phyloP scores from a whole-genome alignment of 768 basidiomycete species.

The Asterophora parasitica region DNA sequence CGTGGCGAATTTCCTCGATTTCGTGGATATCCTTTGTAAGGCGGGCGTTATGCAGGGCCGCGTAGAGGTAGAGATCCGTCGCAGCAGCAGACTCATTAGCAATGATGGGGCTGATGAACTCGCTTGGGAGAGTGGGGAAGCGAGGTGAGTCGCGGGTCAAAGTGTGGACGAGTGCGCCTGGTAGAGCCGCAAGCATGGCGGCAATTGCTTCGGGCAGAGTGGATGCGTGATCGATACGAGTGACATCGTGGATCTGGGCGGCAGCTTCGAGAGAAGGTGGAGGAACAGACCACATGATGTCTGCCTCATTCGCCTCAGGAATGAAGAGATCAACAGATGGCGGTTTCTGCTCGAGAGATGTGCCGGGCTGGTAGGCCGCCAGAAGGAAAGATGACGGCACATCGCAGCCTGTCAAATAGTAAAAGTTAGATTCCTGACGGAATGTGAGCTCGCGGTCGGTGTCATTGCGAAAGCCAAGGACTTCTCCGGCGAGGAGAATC shows the following conservation, averaged over 20 bases:
- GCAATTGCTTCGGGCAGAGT: conserved; percentile 43
- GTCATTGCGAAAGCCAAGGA: conserved; percentile 65
- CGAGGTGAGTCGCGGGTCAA: conserved; percentile 49
- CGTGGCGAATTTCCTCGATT: conserved; percentile 68
- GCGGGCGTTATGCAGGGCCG: conserved; percentile 77
- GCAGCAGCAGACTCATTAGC: conserved; percentile 29
- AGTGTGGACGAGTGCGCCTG: conserved; percentile 59
- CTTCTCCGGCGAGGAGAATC: conserved; percentile 61
- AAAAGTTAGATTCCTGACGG: conserved; percentile 77
- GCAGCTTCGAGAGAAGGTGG: conserved; percentile 62
- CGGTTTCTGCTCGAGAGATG: conserved; percentile 35
- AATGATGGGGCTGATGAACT: conserved; percentile 35
- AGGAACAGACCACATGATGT: conserved; percentile 86
- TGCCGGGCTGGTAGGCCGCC: conserved; percentile 49
- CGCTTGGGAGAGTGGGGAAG: conserved; percentile 46
- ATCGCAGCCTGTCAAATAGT: conserved; percentile 77
- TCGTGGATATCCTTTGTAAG: conserved; percentile 75
- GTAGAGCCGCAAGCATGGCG: conserved; percentile 41
- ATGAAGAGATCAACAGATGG: conserved; percentile 71
- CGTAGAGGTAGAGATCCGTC: conserved; percentile 61
- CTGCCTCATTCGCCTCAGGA: conserved; percentile 64
- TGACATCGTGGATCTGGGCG: conserved; percentile 49
- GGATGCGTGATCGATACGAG: conserved; percentile 48
- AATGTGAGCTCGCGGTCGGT: conserved; percentile 81
- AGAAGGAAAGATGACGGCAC: conserved; percentile 70